A percentile compares a stretch with the other conserved stretches of the same genome.
These are phyloP conservation scores for Trichoderma afroharzianum DNA, from an alignment of 2,329 filamentous ascomycete species.

Conservation along the genomic window DNA sequence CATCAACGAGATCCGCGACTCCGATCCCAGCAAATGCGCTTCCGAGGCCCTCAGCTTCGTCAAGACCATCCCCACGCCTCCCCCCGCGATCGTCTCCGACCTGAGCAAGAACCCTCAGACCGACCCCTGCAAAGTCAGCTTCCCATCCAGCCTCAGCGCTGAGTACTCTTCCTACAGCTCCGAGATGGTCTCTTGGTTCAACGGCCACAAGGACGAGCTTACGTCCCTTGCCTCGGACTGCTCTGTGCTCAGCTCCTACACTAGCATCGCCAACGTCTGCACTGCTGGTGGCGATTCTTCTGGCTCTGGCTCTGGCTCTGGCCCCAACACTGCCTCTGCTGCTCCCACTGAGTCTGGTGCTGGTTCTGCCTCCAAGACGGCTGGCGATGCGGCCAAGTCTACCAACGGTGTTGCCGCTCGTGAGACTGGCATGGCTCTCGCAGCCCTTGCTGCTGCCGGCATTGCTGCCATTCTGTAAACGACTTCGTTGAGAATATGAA, in stretches of 20 bases:
- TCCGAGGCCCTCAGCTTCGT: constrained; percentile 25
- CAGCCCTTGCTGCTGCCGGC: constrained; percentile 30
- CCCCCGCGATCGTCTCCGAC: constrained; percentile 29
- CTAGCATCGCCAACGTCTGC: constrained; percentile 26
- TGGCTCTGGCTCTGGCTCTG: constrained; percentile 12
- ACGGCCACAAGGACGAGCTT: constrained; percentile 27
- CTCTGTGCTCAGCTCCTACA: constrained; percentile 23
- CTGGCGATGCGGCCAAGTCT: not conserved
- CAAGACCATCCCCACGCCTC: constrained; percentile 30
- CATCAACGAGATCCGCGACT: not conserved
- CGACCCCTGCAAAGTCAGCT: constrained; percentile 32
- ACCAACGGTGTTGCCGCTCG: constrained; percentile 20
- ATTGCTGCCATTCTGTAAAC: constrained; percentile 30
- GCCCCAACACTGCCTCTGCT: constrained; percentile 1
- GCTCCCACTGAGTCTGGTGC: not conserved
- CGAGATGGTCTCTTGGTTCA: constrained; percentile 31
- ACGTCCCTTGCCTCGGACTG: constrained; percentile 27
- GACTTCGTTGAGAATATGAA: not conserved
- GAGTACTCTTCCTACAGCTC: constrained; percentile 33
- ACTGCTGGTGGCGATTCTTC: not conserved
- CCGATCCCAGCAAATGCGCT: constrained; percentile 22
- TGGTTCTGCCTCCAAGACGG: not conserved
- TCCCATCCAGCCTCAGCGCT: constrained; percentile 30
- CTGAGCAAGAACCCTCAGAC: constrained; percentile 24
- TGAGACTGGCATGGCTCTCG: constrained; percentile 29